Base-by-base conservation (phyloP, 495 filamentous ascomycete species). In the Penicillium desertorum region DNA sequence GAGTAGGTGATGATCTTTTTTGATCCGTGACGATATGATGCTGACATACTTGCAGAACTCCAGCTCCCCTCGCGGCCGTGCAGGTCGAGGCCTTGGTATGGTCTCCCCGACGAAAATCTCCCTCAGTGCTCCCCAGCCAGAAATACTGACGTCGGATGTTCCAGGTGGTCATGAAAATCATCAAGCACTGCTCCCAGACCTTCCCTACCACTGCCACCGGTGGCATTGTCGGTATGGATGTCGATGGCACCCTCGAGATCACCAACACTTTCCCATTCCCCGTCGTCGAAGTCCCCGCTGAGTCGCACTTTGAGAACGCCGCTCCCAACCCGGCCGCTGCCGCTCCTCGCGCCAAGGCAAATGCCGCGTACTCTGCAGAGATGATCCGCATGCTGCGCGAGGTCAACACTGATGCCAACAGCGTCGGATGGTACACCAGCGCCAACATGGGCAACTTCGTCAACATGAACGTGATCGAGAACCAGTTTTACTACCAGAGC, bases 401-500 rank as follows among this genome's bases (percentile, higher is more conserved):
- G 74, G 95, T 98, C 63, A 98, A 98, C 70, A 89, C 98, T 54
- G 94, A 98, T 72, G 94, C 94, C 59, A 96, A 98, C 79, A 96
- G 91, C 64, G 91, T 95, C 54, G 94, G 94, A 56, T 98, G 93
- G 93, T 98, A 98, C 76, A 96, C 91, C 53, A 97, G 92, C 75
- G 91, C 93, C 57, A 96, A 91, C 76, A 94, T 98, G 86, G 95
- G 94, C 69, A 97, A 97, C 81, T 98, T 98, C 58, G 83, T 98
- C 77, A 96, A 89, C 78, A 73, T 87, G 64, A 91, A 89, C 79
- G 91, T 96, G 68, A 90, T 98, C 78, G 94, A 98, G 81, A 98
- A 98, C 75, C 94, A 97, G 75, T 92, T 87, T 75, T 89, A 90
- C 76, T 98, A 96, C 78, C 94, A 98, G 80, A 91, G 88, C 67